Evolutionary conservation across 2,329 filamentous ascomycete species (phyloP).

Genomic region (Elsinoe australis): DNA sequence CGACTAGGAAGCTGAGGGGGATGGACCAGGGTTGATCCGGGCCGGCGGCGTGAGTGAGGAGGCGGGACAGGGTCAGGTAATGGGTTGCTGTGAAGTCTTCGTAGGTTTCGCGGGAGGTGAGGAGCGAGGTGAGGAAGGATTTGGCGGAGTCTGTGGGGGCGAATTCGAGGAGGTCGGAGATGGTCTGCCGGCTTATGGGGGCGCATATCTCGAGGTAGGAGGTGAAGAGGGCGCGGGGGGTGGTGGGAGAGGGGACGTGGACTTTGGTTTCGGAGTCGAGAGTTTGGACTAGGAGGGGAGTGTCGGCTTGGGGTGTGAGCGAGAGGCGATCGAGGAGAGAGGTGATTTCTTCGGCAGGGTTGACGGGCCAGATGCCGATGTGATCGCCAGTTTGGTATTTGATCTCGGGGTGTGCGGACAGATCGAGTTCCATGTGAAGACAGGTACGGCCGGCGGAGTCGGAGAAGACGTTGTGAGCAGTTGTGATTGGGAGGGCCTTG

Average conservation of each 20-base stretch:
- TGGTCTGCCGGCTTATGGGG: slow-evolving; percentile 35
- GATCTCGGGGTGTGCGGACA: slow-evolving; percentile 30
- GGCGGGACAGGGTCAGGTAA: slow-evolving; percentile 35
- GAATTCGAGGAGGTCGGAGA: slow-evolving; percentile 34
- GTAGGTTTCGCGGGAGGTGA: slow-evolving; percentile 31
- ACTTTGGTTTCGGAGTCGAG: slow-evolving; percentile 27
- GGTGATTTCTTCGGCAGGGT: slow-evolving; percentile 34
- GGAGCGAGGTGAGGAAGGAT: slow-evolving; percentile 26
- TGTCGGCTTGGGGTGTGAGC: slow-evolving; percentile 21
- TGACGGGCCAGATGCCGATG: slow-evolving; percentile 36
- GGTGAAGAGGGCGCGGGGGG: slow-evolving; percentile 35
- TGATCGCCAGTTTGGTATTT: slow-evolving; percentile 41
- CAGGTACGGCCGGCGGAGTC: slow-evolving; percentile 32
- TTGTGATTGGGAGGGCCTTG: slow-evolving; percentile 28
- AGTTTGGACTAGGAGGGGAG: slow-evolving; percentile 27
- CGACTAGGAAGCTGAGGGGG: slow-evolving; percentile 30
- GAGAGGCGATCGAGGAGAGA: slow-evolving; percentile 29
- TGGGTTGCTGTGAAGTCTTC: slow-evolving; percentile 27
- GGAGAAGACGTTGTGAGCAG: slow-evolving; percentile 32
- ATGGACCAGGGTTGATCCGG: slow-evolving; percentile 31
- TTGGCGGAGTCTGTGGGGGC: slow-evolving; percentile 32
- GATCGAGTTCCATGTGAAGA: slow-evolving; percentile 37
- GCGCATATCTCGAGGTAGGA: slow-evolving; percentile 44
- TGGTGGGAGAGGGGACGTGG: slow-evolving; percentile 37
- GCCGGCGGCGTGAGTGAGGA: slow-evolving; percentile 28